Percentiles rank a stretch among this genome's conserved stretches.
These are phyloP conservation scores for Ambrosia hybrid DNA, from an alignment of 140 eudicot species.

Conservation along the genomic window DNA sequence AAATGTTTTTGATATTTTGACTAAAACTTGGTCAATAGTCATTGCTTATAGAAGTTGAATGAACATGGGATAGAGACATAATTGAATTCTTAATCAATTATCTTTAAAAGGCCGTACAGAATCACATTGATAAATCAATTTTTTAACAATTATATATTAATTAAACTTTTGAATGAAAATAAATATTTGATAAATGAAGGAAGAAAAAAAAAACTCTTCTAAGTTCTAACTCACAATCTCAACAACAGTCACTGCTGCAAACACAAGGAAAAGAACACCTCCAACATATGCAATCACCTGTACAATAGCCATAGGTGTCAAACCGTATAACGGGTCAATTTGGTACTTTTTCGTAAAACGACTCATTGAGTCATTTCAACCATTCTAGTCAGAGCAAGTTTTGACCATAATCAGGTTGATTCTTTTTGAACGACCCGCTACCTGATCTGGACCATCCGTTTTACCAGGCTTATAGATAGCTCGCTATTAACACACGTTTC, in stretches of 20 bases:
- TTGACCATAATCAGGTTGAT: too few species aligned
- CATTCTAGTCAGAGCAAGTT: too few species aligned
- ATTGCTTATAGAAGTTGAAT: constrained; percentile 23
- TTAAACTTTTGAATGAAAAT: background rate
- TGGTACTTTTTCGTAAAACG: too few species aligned
- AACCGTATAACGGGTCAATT: too few species aligned
- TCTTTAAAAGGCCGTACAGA: background rate
- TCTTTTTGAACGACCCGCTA: too few species aligned
- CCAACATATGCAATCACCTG: constrained; percentile 85
- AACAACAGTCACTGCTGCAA: constrained; percentile 70
- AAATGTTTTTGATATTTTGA: constrained; percentile 12
- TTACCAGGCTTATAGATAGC: too few species aligned
- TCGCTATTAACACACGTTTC: too few species aligned
- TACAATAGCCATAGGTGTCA: background rate
- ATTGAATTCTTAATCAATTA: background rate
- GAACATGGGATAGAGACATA: constrained; percentile 20
- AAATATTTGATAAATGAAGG: background rate
- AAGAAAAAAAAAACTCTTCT: background rate
- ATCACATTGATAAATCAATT: background rate
- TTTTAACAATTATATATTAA: background rate
- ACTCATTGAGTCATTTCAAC: too few species aligned
- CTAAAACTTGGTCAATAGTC: constrained; percentile 25
- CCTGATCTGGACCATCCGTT: too few species aligned
- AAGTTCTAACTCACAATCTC: constrained; percentile 60
- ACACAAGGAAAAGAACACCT: constrained; percentile 81